Percentiles rank a stretch among this genome's conserved stretches.
These are phyloP conservation scores for Plasmodium knowlesi DNA, from an alignment of 169 alveolate species.

Conservation along the genomic window DNA sequence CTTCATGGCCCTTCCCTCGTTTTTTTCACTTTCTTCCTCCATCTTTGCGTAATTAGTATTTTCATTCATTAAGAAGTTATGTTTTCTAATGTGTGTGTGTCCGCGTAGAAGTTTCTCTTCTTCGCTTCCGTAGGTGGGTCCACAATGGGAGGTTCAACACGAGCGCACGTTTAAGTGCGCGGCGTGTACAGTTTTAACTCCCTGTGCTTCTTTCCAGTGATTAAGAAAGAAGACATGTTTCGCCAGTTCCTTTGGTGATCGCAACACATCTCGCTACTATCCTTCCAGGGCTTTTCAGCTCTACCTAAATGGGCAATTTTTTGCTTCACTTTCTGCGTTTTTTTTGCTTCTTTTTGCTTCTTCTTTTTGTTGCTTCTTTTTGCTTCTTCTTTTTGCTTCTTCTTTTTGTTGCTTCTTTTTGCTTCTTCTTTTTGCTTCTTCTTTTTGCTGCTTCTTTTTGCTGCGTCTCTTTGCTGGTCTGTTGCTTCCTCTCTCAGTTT, in stretches of 20 bases:
- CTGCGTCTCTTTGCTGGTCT: neutral
- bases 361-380: too few relatives aligned
- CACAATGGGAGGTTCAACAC: neutral
- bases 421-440: too few relatives aligned
- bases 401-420: neutral
- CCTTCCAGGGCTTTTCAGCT: neutral
- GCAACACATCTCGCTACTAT: neutral
- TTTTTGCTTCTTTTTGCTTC: too few relatives aligned
- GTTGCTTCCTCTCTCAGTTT: neutral
- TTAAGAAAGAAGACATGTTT: neutral
- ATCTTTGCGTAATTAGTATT: slow-evolving; percentile 11
- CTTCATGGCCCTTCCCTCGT: neutral
- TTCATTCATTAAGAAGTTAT: slow-evolving; percentile 40
- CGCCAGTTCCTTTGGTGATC: neutral
- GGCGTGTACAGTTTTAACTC: neutral
- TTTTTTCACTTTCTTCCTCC: slow-evolving; percentile 54
- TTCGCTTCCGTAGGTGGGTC: neutral
- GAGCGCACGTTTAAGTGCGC: neutral
- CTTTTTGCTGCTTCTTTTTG: neutral
- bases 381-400: neutral
- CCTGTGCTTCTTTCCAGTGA: neutral
- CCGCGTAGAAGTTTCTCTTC: neutral
- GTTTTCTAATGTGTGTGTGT: neutral
- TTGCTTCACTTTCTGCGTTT: neutral
- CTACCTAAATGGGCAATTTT: neutral